Evolutionary conservation across 2,329 filamentous ascomycete species (phyloP).

Genomic region (Ophiostoma himal-ulmi): DNA sequence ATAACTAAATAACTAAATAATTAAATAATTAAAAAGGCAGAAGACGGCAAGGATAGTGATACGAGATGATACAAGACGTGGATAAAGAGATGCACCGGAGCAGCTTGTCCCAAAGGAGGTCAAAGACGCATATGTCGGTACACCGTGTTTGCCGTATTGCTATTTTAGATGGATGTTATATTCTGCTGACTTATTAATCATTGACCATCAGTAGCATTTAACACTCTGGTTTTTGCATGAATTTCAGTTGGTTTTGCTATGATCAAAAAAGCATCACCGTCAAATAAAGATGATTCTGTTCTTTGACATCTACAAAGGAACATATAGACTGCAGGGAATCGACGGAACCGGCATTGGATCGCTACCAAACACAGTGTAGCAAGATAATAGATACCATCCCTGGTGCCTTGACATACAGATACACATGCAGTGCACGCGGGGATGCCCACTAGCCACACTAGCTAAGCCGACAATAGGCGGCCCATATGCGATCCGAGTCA

Average conservation of each 20-base stretch:
- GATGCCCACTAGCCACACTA: neutral
- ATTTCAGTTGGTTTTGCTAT: too few relatives aligned
- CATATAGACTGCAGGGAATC: neutral
- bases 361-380: neutral
- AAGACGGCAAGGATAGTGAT: neutral
- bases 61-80: neutral
- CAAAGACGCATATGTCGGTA: neutral
- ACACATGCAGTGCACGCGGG: neutral
- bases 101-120: slow-evolving; percentile 21
- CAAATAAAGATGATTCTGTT: too few relatives aligned
- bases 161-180: neutral
- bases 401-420: neutral
- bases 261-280: too few relatives aligned
- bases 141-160: neutral
- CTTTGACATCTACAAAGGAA: too few relatives aligned
- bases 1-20: neutral
- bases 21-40: neutral
- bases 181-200: neutral
- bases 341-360: neutral
- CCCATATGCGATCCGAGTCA: slow-evolving; percentile 10
- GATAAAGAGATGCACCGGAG: neutral
- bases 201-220: too few relatives aligned
- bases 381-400: neutral
- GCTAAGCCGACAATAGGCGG: slow-evolving; percentile 29
- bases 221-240: too few relatives aligned